phyloP scores from a whole-genome alignment of 1,284 basidiomycete species.

The Trichosporon inkin region DNA sequence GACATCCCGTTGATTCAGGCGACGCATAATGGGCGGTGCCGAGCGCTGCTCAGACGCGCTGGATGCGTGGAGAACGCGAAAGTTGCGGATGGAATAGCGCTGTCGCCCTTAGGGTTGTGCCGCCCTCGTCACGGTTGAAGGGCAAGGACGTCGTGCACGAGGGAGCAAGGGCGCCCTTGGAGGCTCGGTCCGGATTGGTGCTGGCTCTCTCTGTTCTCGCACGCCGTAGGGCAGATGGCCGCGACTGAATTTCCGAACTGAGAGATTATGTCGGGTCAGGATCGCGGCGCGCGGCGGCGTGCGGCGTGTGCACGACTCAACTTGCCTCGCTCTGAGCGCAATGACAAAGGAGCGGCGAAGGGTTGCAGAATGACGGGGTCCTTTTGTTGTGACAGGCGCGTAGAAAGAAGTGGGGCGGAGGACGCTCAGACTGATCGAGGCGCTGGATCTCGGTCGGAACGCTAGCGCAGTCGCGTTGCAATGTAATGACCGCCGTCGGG shows the following conservation, averaged over 20 bases:
- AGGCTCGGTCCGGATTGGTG: neutral
- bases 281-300: neutral
- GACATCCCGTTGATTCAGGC: conserved; percentile 39
- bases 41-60: neutral
- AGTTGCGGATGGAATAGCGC: neutral
- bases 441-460: too few relatives aligned
- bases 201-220: too few relatives aligned
- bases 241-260: conserved; percentile 3
- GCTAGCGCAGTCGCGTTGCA: too few relatives aligned
- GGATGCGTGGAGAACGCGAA: neutral
- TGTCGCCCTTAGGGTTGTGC: neutral
- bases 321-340: neutral
- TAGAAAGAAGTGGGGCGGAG: neutral
- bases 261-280: neutral
- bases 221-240: neutral
- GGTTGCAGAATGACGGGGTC: neutral
- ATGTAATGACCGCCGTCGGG: too few relatives aligned
- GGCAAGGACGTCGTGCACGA: neutral
- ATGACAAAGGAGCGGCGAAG: neutral
- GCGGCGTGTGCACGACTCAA: neutral
- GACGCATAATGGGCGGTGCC: conserved; percentile 22
- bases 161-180: neutral
- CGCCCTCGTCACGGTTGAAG: neutral
- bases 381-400: neutral
- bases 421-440: neutral